Percentiles rank a stretch among this genome's conserved stretches.
phyloP scores from a whole-genome alignment of 176 grass and related monocot species.

The Rhynchospora tenuis region DNA sequence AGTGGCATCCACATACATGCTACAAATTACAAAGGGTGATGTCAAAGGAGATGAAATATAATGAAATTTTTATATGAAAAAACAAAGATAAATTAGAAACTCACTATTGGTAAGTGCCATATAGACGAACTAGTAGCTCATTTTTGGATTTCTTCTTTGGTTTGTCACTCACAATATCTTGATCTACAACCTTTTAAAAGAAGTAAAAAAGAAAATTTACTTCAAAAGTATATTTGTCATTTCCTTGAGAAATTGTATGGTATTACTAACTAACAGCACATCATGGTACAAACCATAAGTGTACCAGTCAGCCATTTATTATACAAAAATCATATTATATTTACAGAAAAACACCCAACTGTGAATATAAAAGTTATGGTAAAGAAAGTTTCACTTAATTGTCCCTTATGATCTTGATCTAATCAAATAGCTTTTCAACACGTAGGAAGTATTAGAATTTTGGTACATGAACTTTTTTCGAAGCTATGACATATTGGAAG shows the following conservation, averaged over 20 bases:
- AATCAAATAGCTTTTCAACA: not conserved
- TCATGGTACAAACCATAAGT: not conserved
- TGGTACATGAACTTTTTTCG: too few relatives aligned
- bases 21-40: conserved; percentile 22
- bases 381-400: not conserved
- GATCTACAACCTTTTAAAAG: conserved; percentile 71
- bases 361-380: not conserved
- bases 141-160: conserved; percentile 47
- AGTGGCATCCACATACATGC: conserved; percentile 71
- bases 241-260: not conserved
- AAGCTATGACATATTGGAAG: not conserved
- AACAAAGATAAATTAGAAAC: conserved; percentile 23
- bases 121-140: conserved; percentile 68
- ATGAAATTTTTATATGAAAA: conserved; percentile 16
- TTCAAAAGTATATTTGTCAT: not conserved
- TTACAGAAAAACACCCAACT: not conserved
- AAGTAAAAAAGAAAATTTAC: conserved; percentile 27
- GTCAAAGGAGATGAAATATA: not conserved
- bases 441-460: not conserved
- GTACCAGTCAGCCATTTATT: not conserved
- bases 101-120: conserved; percentile 85
- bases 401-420: not conserved
- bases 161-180: conserved; percentile 47
- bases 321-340: not conserved
- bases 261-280: not conserved